Evolutionary conservation across 2,329 filamentous ascomycete genomes (phyloP).

Genomic region (Pestalotiopsis sp.): DNA sequence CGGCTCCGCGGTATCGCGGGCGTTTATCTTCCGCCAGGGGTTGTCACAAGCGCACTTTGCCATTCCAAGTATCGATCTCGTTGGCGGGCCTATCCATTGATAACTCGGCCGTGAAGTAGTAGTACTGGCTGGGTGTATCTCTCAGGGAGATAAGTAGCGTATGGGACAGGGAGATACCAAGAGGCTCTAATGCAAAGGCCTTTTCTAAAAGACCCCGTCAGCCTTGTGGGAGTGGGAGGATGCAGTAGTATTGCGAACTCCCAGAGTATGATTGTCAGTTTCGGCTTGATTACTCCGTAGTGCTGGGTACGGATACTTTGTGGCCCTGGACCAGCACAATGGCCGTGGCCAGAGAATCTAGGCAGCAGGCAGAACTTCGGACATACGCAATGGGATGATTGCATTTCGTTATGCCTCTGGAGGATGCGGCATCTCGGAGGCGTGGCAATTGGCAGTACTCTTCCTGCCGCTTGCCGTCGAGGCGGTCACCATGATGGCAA

Average conservation of each 20-base stretch:
- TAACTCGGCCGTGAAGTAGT: not conserved
- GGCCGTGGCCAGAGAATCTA: not conserved
- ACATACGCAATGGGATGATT: not conserved
- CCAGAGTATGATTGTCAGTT: not conserved
- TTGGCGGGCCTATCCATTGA: not conserved
- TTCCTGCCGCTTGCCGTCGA: not conserved
- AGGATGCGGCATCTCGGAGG: not conserved
- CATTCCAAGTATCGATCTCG: not conserved
- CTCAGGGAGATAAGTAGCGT: not conserved
- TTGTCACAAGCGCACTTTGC: not conserved
- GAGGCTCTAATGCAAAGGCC: not conserved
- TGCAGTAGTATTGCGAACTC: not conserved
- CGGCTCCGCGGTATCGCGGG: not conserved
- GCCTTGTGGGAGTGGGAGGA: not conserved
- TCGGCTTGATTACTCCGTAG: not conserved
- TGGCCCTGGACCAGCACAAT: not conserved
- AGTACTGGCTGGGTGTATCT: not conserved
- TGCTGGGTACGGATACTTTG: not conserved
- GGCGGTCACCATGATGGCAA: not conserved
- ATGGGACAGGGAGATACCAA: not conserved
- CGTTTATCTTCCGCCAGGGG: not conserved
- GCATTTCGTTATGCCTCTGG: not conserved
- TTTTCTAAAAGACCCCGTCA: not conserved
- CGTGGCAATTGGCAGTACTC: not conserved
- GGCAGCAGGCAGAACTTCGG: not conserved